Evolutionary conservation across 1,139 yeast genomes (phyloP).

Genomic region (Yamadazyma jaroonii): DNA sequence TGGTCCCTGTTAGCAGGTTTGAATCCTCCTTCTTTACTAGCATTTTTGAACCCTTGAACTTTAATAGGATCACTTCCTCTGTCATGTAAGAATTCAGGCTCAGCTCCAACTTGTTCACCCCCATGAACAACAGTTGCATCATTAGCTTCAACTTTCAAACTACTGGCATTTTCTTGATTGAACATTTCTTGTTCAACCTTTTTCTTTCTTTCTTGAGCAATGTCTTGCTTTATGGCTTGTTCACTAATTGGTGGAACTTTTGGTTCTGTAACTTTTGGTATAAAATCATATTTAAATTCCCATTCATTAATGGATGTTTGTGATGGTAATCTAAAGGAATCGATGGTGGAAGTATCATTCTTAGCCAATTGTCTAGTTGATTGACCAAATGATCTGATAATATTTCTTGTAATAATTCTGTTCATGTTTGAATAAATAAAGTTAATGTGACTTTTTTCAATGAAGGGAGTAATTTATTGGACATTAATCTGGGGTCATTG

Average conservation of each 20-base stretch:
- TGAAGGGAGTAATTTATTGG: neutral
- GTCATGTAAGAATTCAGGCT: constrained; percentile 41
- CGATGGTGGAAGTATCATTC: constrained; percentile 46
- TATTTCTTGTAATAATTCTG: constrained; percentile 5
- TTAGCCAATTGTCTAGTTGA: constrained; percentile 25
- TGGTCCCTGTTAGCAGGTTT: constrained; percentile 43
- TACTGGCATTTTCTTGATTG: constrained; percentile 32
- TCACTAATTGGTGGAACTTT: constrained; percentile 52
- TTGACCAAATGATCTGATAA: constrained; percentile 15
- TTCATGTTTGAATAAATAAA: neutral
- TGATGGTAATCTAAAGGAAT: constrained; percentile 43
- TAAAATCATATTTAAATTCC: constrained; percentile 52
- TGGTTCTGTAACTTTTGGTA: constrained; percentile 43
- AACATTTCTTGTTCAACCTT: constrained; percentile 42
- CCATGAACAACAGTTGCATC: constrained; percentile 43
- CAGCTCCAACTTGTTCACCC: constrained; percentile 39
- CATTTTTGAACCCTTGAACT: constrained; percentile 14
- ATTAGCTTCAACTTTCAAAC: constrained; percentile 47
- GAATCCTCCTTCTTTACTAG: constrained; percentile 13
- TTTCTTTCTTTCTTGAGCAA: constrained; percentile 41
- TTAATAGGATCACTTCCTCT: constrained; percentile 29
- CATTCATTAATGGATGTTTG: constrained; percentile 48
- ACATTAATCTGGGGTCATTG: constrained; percentile 1
- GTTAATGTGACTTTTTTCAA: neutral
- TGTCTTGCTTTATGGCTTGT: constrained; percentile 50